Evolutionary conservation across 495 filamentous ascomycete genomes (phyloP).

Genomic region (Aspergillus steynii): DNA sequence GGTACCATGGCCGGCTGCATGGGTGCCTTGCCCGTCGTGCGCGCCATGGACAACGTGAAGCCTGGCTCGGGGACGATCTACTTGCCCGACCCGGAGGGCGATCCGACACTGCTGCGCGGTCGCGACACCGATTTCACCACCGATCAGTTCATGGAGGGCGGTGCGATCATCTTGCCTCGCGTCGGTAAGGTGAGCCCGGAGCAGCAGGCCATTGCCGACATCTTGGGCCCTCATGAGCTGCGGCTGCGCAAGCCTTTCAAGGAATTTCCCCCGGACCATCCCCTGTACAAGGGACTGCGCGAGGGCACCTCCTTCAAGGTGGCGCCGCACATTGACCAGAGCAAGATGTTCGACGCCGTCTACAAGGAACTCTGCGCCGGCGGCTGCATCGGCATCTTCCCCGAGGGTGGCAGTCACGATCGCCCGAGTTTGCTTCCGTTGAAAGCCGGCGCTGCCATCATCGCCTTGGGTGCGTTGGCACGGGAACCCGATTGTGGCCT

Average conservation of each 20-base stretch:
- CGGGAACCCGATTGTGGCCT: conserved; percentile 85
- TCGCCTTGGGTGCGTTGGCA: conserved; percentile 91
- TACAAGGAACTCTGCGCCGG: conserved; percentile 77
- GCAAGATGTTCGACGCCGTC: conserved; percentile 87
- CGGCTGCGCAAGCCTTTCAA: conserved; percentile 84
- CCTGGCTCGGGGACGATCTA: conserved; percentile 79
- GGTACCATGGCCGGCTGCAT: conserved; percentile 75
- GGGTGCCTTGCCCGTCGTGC: conserved; percentile 83
- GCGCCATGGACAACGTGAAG: conserved; percentile 86
- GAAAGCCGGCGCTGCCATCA: conserved; percentile 97
- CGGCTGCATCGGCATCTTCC: conserved; percentile 95
- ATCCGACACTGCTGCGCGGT: conserved; percentile 83
- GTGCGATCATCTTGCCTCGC: conserved; percentile 81
- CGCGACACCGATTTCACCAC: conserved; percentile 82
- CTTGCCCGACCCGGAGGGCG: conserved; percentile 79
- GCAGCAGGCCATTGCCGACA: conserved; percentile 71
- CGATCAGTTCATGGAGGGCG: conserved; percentile 70
- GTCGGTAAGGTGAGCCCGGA: conserved; percentile 75
- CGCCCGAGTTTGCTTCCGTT: conserved; percentile 89
- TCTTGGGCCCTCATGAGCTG: conserved; percentile 78
- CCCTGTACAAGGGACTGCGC: conserved; percentile 34
- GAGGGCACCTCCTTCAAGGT: conserved; percentile 80
- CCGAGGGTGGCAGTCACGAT: conserved; percentile 96
- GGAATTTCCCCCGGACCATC: conserved; percentile 50
- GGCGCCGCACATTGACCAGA: conserved; percentile 93